Base-by-base conservation (phyloP, 2,329 filamentous ascomycete species). In the Apiospora malaysiana region DNA sequence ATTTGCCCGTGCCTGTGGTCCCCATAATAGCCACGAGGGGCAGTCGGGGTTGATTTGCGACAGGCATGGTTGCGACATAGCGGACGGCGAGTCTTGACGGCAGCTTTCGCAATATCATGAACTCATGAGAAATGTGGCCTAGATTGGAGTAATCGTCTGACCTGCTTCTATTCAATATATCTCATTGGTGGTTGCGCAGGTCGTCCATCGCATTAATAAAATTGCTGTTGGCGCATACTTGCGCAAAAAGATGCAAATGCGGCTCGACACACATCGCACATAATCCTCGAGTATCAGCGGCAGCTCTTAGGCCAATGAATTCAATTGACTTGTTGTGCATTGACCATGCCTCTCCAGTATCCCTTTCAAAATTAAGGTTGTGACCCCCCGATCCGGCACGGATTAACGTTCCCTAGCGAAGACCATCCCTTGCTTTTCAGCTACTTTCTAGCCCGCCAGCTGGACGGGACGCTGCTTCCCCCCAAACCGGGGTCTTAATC, bases 1-100 rank as follows among this genome's bases (percentile, higher is more conserved):
- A 83, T 76, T 83, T 83, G 68, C 95, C 95, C 1, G 95, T 98
- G 71, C 95, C 95, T 12, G 95, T 98, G 66, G 95, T 93, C 75
- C 95, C 95, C 67, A 98, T 87, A 72, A 98, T 88, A 67, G 94
- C 91, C 77, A 98, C 87, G 73, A 98, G 83, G 32, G 94, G 93
- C 77, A 86, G 79, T 68, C 79, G 77, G 23, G 86, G 86, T 70
- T 80, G 76, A 73, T 75, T 80, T 70, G 77, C 70, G 63, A 75
- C 74, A 27, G 82, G 76, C 84, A 87, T 87, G 74, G 76, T 78
- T 71, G 66, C 72, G 69, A 75, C 74, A 77, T 78, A 73, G 74
- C 76, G 74, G 47, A 70, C 59, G 59, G 75, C 65, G 49, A 69
- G 21, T 16, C 67, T 68, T 23, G 32, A 37, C 21, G 23, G 43